Conservation (phyloP, 2,329 filamentous ascomycete species). For the Cercospora sesami region DNA sequence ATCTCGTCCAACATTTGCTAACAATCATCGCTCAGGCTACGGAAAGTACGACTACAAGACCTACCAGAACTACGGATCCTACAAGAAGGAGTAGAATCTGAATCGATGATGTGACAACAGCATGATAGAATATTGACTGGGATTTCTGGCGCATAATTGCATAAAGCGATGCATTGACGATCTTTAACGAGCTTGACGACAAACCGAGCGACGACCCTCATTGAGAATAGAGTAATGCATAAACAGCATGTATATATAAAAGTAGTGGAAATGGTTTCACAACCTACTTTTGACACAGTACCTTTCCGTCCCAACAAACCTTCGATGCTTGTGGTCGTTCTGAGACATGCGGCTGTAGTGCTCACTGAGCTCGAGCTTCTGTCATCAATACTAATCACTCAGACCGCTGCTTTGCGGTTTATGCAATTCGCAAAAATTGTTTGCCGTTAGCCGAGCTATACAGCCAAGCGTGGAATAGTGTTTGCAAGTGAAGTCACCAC, state of each 20-base stretch:
- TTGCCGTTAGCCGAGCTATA: not conserved
- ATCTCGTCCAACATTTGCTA: not conserved
- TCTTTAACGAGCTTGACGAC: conserved; percentile 10
- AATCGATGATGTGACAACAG: not conserved
- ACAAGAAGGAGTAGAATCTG: not conserved
- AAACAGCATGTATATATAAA: not conserved
- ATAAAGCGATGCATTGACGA: conserved; percentile 1
- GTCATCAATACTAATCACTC: not conserved
- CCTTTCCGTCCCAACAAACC: too few species aligned
- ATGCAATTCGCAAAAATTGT: not conserved
- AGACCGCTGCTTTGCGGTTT: not conserved
- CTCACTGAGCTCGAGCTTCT: not conserved
- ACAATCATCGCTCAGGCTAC: not conserved
- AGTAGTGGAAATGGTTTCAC: not conserved
- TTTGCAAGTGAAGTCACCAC: not conserved
- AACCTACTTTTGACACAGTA: not conserved
- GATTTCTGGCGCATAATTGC: not conserved
- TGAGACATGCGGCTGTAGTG: not conserved
- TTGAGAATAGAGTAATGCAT: not conserved
- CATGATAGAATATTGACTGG: not conserved
- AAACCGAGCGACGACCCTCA: conserved; percentile 4
- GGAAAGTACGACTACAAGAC: conserved; percentile 7
- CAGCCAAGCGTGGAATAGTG: not conserved
- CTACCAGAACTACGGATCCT: conserved; percentile 1
- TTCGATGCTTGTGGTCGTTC: too few species aligned